Percentiles rank a stretch among this genome's conserved stretches.
Conservation (phyloP, 495 filamentous ascomycete genomes). For the Halenospora varia region DNA sequence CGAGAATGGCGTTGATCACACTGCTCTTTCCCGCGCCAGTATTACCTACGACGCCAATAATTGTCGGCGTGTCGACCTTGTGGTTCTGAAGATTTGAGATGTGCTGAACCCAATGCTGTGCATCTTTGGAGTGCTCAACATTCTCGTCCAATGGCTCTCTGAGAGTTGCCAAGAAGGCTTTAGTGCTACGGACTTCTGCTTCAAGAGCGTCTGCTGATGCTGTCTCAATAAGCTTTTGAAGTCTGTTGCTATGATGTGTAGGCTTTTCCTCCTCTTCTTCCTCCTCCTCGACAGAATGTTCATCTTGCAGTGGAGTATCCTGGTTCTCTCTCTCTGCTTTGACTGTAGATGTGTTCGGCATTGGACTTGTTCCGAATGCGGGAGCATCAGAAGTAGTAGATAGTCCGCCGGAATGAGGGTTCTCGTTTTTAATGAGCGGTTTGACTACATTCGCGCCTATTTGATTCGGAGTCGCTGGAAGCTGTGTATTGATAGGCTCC, state of each 20-base stretch:
- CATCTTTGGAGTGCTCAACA: constrained; percentile 22
- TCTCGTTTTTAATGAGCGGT: constrained; percentile 8
- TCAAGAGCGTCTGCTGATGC: constrained; percentile 36
- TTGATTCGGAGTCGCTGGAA: not conserved
- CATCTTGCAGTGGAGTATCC: not conserved
- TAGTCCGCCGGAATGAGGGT: not conserved
- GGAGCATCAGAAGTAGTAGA: not conserved
- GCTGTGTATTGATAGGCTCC: not conserved
- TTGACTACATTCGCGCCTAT: constrained; percentile 15
- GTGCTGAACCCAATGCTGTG: constrained; percentile 32
- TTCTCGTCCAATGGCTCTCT: constrained; percentile 20
- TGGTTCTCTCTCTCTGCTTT: not conserved
- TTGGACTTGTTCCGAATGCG: not conserved
- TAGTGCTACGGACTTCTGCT: constrained; percentile 32
- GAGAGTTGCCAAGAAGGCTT: constrained; percentile 32
- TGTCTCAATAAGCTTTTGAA: constrained; percentile 34
- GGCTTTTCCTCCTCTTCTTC: not conserved
- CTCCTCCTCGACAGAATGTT: not conserved
- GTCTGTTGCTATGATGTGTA: constrained; percentile 21
- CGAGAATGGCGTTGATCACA: constrained; percentile 17
- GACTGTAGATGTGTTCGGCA: not conserved
- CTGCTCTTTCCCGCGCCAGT: constrained; percentile 79
- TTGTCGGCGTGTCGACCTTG: not conserved
- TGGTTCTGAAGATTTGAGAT: constrained; percentile 22
- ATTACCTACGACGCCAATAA: constrained; percentile 83